Base-by-base conservation (phyloP, 108 stramenopile genomes). In the Poteriospumella lacustris region DNA sequence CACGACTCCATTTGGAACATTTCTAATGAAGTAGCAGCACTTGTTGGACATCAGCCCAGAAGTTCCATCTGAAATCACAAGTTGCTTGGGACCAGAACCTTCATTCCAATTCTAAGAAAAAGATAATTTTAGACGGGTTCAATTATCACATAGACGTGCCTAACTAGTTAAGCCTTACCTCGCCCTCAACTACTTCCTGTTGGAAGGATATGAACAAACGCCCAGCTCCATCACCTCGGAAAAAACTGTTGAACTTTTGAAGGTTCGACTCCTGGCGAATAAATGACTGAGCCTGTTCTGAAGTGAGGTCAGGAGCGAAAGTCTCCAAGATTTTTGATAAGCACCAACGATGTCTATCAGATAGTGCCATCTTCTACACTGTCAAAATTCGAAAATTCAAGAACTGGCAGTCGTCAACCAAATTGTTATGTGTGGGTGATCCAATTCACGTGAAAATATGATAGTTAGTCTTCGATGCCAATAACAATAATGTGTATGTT, bases 11-110 rank as follows among this genome's bases (percentile, higher is more conserved):
- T 44, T 44, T 3, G 12, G 12, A 34, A 73, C 70, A 38, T 73
- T 73, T 12, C 70, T n/a, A 44, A 73, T 24, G 31, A 73, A 73
- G 36, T 73, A 73, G 33, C 70, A 73, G 70, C 70, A 73, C 42
- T 73, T 73, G 47, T 73, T n/a, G 42, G 31, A 9, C 70, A 73
- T 73, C 42, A 56, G 19, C 70, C 70, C 70, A 3, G 43, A 12
- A 34, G 24, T 73, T 39, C 70, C 70, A 73, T 73, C 70, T 33
- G 70, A 34, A 3, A 73, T 9, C 26, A 31, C 26, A 26, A 73
- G 41, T 24, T 52, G 44, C 36, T 73, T 73, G 41, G 70, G 70
- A 12, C 70, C 70, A 29, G 70, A 5, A 52, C 42, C 42, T 56
- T 73, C 70, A 42, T 9, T 42, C 70, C 70, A 73, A 31, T 5